phyloP scores from a whole-genome alignment of 352 stramenopile genomes.

The Phytophthora sansomeana region DNA sequence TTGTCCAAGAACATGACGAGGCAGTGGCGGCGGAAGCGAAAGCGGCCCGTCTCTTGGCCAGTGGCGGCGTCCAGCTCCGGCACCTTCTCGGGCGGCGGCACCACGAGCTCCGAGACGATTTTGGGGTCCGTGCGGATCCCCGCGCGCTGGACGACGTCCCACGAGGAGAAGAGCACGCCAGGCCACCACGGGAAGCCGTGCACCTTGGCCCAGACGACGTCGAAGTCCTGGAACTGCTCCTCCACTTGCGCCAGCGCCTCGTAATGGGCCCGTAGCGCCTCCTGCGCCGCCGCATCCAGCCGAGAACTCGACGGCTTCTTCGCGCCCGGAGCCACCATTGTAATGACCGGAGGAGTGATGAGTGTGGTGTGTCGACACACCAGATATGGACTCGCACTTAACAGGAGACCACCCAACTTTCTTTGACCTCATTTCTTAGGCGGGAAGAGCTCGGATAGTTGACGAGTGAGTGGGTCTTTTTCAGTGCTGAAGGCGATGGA shows the following conservation, averaged over 20 bases:
- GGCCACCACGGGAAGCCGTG: conserved; percentile 82
- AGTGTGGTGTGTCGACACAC: background rate
- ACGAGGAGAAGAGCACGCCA: conserved; percentile 74
- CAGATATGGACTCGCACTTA: background rate
- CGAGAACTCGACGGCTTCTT: conserved; percentile 37
- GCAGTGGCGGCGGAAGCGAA: conserved; percentile 37
- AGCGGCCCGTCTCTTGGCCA: conserved; percentile 37
- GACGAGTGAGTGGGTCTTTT: background rate
- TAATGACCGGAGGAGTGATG: background rate
- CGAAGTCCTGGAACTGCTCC: conserved; percentile 70
- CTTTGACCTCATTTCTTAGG: background rate
- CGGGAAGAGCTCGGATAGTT: conserved; percentile 10
- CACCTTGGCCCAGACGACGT: conserved; percentile 85
- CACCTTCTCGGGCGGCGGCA: conserved; percentile 51
- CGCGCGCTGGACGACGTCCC: conserved; percentile 53
- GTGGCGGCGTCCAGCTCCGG: conserved; percentile 23
- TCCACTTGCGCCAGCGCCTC: conserved; percentile 51
- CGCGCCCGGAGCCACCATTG: conserved; percentile 43
- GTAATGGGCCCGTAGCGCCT: conserved; percentile 33
- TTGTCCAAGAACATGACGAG: conserved; percentile 78
- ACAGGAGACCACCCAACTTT: background rate
- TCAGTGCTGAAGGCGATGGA: conserved; percentile 22
- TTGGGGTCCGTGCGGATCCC: conserved; percentile 54
- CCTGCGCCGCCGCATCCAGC: conserved; percentile 25
- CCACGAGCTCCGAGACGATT: conserved; percentile 35